phyloP scores from a whole-genome alignment of 192 early-diverging fungal genomes.

The Coemansia sp. region DNA sequence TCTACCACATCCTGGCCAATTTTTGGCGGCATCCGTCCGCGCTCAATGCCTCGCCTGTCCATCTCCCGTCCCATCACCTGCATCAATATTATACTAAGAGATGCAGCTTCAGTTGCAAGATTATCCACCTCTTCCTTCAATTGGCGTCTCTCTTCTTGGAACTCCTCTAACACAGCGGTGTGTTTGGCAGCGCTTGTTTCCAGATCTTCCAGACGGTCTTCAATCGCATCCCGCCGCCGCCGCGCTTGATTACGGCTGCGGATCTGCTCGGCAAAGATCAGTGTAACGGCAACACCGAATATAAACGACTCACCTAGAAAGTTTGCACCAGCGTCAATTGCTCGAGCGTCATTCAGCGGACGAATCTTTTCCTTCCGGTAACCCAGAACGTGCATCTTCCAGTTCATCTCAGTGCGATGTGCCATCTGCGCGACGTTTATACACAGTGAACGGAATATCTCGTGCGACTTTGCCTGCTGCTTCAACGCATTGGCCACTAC shows the following conservation, averaged over 20 bases:
- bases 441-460: conserved; percentile 64
- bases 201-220: conserved; percentile 59
- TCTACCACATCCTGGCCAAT: conserved; percentile 34
- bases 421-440: conserved; percentile 76
- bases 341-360: conserved; percentile 75
- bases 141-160: conserved; percentile 21
- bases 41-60: conserved; percentile 17
- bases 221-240: conserved; percentile 31
- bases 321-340: conserved; percentile 78
- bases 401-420: conserved; percentile 77
- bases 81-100: conserved; percentile 37
- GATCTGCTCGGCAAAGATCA: conserved; percentile 69
- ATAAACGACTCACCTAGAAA: conserved; percentile 76
- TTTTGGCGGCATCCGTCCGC: conserved; percentile 18
- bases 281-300: conserved; percentile 69
- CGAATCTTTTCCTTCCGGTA: conserved; percentile 73
- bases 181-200: conserved; percentile 44
- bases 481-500: conserved; percentile 57
- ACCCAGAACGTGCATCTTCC: conserved; percentile 78
- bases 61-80: conserved; percentile 38
- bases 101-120: conserved; percentile 22
- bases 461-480: conserved; percentile 59
- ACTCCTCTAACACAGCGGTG: conserved; percentile 43
- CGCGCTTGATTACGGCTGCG: conserved; percentile 57
- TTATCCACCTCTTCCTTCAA: conserved; percentile 26